Conservation (phyloP, 73 alveolate species). For the Tetrahymena borealis region DNA sequence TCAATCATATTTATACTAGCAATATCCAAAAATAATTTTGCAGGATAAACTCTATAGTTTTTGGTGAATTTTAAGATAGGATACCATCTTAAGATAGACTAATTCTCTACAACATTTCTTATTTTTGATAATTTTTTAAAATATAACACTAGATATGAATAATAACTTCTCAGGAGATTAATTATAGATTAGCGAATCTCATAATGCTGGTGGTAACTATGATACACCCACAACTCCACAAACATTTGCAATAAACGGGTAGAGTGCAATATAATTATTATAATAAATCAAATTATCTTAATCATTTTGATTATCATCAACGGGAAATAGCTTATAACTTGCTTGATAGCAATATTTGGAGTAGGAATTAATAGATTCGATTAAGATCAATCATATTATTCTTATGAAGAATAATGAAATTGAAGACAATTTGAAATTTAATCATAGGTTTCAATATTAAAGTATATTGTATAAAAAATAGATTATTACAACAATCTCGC, state of each 20-base stretch:
- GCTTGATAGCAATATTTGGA: neutral
- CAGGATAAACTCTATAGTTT: neutral
- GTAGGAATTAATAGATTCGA: neutral
- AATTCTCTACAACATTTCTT: neutral
- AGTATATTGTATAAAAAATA: no score
- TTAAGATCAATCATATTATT: no score
- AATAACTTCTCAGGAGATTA: neutral
- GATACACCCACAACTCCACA: neutral
- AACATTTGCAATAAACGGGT: neutral
- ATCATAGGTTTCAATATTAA: no score
- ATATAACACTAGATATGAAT: neutral
- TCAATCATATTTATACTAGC: no score
- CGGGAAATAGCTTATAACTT: no score
- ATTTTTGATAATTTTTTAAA: neutral
- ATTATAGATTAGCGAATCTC: neutral
- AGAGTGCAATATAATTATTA: neutral
- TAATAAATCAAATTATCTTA: neutral
- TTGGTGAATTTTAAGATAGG: neutral
- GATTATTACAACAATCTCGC: no score
- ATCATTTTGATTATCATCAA: no score
- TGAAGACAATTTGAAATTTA: no score
- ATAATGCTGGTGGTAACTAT: neutral
- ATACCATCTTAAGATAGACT: neutral
- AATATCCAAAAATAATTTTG: no score
- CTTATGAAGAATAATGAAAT: no score